These are phyloP conservation scores for Sordariomycetes sp. DNA, from an alignment of 2,329 filamentous ascomycete genomes.

Conservation along the genomic window DNA sequence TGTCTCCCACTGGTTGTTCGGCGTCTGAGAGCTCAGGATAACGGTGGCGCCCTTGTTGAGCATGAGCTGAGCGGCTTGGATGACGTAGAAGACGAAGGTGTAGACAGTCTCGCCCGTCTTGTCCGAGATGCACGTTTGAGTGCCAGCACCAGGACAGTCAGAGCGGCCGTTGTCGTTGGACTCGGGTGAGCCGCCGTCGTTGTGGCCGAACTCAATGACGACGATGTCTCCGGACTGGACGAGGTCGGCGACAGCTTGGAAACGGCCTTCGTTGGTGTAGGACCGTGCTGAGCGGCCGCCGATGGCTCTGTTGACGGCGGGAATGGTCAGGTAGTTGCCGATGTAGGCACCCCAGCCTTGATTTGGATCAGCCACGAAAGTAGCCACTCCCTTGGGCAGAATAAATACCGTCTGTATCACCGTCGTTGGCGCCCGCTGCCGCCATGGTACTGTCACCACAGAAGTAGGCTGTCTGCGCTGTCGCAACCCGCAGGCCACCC, in stretches of 20 bases:
- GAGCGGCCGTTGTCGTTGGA: conserved; percentile 51
- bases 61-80: conserved; percentile 44
- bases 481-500: conserved; percentile 7
- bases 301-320: conserved; percentile 54
- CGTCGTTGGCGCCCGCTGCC: conserved; percentile 29
- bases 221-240: conserved; percentile 54
- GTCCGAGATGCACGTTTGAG: conserved; percentile 36
- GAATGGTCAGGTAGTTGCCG: conserved; percentile 31
- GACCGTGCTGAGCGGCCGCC: conserved; percentile 58
- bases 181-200: conserved; percentile 52
- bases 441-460: conserved; percentile 57
- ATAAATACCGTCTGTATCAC: conserved; percentile 34
- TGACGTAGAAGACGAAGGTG: conserved; percentile 52
- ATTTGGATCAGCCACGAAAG: too few relatives aligned
- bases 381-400: too few relatives aligned
- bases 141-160: conserved; percentile 45
- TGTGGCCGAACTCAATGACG: conserved; percentile 65
- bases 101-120: conserved; percentile 38
- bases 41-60: conserved; percentile 50
- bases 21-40: conserved; percentile 47
- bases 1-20: conserved; percentile 49
- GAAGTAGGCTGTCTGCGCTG: conserved; percentile 35
- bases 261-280: conserved; percentile 57
- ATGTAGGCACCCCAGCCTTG: conserved; percentile 59
- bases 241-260: conserved; percentile 42